Evolutionary conservation across 345 rosid species (phyloP).

Genomic region (Ceriops zippeliana): DNA sequence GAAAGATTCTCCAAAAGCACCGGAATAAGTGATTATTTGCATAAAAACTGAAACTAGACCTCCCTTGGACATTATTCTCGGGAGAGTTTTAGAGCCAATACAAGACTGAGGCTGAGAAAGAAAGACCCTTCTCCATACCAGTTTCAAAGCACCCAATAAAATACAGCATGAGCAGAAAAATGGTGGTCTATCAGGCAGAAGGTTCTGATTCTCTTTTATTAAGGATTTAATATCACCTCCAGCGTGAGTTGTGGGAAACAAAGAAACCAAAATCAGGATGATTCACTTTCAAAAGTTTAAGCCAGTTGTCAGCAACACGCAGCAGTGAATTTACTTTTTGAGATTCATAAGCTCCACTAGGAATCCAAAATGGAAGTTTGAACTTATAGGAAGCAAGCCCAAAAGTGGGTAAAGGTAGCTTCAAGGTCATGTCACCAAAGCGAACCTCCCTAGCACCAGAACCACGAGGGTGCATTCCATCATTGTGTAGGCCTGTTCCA

Average conservation of each 20-base stretch:
- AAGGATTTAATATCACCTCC: slow-evolving; percentile 12
- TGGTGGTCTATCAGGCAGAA: slow-evolving; percentile 18
- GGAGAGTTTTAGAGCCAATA: background rate
- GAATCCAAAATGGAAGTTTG: slow-evolving; percentile 68
- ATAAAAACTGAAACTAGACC: background rate
- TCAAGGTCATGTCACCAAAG: slow-evolving; percentile 28
- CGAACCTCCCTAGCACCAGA: slow-evolving; percentile 33
- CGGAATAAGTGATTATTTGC: background rate
- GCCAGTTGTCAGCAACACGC: slow-evolving; percentile 72
- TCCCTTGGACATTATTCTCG: background rate
- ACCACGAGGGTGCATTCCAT: slow-evolving; percentile 23
- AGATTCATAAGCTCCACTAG: slow-evolving; percentile 45
- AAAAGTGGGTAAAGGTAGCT: slow-evolving; percentile 58
- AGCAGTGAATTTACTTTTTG: slow-evolving; percentile 52
- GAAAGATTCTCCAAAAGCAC: slow-evolving; percentile 1
- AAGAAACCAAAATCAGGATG: slow-evolving; percentile 84
- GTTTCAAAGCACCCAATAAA: background rate
- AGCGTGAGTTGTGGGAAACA: slow-evolving; percentile 38
- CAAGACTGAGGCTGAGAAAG: background rate
- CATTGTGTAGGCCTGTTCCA: slow-evolving; percentile 39
- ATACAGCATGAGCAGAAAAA: slow-evolving; percentile 4
- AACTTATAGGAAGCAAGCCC: slow-evolving; percentile 86
- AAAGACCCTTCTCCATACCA: background rate
- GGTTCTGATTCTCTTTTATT: slow-evolving; percentile 12
- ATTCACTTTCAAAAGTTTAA: slow-evolving; percentile 53